Evolutionary conservation across 495 filamentous ascomycete species (phyloP).

Genomic region (Penicillium antarcticum): DNA sequence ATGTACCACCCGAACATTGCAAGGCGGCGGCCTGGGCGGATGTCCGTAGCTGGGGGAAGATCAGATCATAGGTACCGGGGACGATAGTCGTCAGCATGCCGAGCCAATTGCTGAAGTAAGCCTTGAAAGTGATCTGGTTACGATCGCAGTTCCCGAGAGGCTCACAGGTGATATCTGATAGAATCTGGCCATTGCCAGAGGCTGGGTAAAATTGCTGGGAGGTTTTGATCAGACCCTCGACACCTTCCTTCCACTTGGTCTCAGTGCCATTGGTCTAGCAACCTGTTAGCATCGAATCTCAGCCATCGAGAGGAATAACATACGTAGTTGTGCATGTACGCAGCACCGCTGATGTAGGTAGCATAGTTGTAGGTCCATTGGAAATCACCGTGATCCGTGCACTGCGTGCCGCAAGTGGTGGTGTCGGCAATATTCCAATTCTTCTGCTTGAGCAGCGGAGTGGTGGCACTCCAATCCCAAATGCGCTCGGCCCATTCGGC

Average conservation of each 20-base stretch:
- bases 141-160: conserved; percentile 58
- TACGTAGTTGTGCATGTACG: conserved; percentile 74
- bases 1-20: conserved; percentile 53
- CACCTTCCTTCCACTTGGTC: conserved; percentile 53
- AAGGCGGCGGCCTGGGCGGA: conserved; percentile 59
- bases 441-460: conserved; percentile 50
- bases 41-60: conserved; percentile 54
- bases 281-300: conserved; percentile 7
- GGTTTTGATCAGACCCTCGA: conserved; percentile 54
- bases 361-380: conserved; percentile 80
- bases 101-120: conserved; percentile 69
- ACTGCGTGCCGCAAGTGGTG: conserved; percentile 53
- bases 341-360: conserved; percentile 68
- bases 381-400: conserved; percentile 55
- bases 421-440: conserved; percentile 65
- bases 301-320: conserved; percentile 2
- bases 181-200: conserved; percentile 47
- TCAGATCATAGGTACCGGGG: conserved; percentile 53
- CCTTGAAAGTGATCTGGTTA: conserved; percentile 74
- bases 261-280: conserved; percentile 37
- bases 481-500: conserved; percentile 68
- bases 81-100: conserved; percentile 63
- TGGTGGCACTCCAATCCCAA: conserved; percentile 63
- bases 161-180: conserved; percentile 72
- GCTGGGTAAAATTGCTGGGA: conserved; percentile 49